Percentiles rank a stretch among this genome's conserved stretches.
Conservation (phyloP, 2,329 filamentous ascomycete genomes). For the Stromatinia cepivora region DNA sequence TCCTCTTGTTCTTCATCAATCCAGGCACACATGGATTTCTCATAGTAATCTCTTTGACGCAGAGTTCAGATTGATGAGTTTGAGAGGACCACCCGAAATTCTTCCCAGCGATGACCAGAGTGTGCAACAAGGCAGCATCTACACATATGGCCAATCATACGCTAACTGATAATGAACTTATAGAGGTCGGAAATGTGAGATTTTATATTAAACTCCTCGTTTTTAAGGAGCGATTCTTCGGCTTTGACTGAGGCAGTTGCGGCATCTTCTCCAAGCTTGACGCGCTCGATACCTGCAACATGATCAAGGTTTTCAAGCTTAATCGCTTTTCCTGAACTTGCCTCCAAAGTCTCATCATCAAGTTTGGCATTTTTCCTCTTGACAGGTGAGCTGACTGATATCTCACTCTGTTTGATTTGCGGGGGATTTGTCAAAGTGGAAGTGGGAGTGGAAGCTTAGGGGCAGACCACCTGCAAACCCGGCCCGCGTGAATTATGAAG, state of each 20-base stretch:
- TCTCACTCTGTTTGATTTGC: not conserved
- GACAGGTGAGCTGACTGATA: not conserved
- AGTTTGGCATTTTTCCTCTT: not conserved
- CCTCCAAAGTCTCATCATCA: not conserved
- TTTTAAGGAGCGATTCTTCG: not conserved
- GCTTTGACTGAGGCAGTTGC: not conserved
- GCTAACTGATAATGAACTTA: not conserved
- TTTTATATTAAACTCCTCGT: not conserved
- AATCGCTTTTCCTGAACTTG: not conserved
- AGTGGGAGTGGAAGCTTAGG: not conserved
- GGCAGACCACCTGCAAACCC: not conserved
- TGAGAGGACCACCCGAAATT: not conserved
- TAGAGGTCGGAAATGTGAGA: slow-evolving; percentile 1
- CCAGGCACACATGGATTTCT: not conserved
- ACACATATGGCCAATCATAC: not conserved
- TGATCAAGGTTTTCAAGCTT: not conserved
- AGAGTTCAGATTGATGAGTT: not conserved
- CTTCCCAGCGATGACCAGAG: not conserved
- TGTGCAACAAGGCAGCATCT: not conserved
- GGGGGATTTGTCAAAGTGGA: not conserved
- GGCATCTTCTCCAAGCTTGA: not conserved
- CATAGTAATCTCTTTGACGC: not conserved
- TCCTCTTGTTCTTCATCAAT: not conserved
- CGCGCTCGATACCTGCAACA: not conserved
- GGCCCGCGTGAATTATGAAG: not conserved